These are phyloP conservation scores for Lepraria neglecta DNA, from an alignment of 495 filamentous ascomycete genomes.

Conservation along the genomic window DNA sequence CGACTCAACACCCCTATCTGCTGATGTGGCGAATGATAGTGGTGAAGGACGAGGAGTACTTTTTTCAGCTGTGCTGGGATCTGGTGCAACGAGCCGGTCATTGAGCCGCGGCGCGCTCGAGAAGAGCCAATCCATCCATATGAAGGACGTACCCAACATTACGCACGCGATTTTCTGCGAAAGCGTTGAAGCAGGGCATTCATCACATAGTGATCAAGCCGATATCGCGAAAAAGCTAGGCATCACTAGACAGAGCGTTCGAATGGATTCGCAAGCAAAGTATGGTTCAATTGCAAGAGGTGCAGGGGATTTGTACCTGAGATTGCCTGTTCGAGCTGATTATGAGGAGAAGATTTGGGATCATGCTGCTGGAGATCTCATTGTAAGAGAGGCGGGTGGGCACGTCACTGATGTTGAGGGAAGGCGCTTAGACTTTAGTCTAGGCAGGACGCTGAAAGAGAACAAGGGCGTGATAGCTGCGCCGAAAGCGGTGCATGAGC, in stretches of 20 bases:
- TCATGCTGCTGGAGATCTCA: constrained; percentile 92
- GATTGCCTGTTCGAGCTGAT: constrained; percentile 71
- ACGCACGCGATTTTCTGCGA: constrained; percentile 85
- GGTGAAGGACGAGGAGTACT: constrained; percentile 69
- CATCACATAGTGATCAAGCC: constrained; percentile 76
- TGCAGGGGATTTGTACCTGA: constrained; percentile 88
- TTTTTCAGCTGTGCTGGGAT: constrained; percentile 69
- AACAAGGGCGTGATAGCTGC: constrained; percentile 96
- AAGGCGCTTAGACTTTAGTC: constrained; percentile 72
- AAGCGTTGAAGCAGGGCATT: constrained; percentile 87
- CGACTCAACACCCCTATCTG: constrained; percentile 59
- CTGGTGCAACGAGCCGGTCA: constrained; percentile 71
- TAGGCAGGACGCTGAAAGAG: constrained; percentile 73
- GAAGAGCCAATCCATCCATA: constrained; percentile 58
- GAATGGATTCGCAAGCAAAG: constrained; percentile 97
- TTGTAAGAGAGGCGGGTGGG: constrained; percentile 90
- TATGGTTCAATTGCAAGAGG: constrained; percentile 94
- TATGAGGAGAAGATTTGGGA: constrained; percentile 99
- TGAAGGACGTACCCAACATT: constrained; percentile 70
- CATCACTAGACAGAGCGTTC: constrained; percentile 76
- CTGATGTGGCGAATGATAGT: constrained; percentile 61
- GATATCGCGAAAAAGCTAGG: constrained; percentile 77
- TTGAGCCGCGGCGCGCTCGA: constrained; percentile 54
- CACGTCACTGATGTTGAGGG: constrained; percentile 82
- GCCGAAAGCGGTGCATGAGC: constrained; percentile 61